Percentiles rank a stretch among this genome's conserved stretches.
Evolutionary conservation across 2,329 filamentous ascomycete species (phyloP).

Genomic region (Trichoderma simmonsii): DNA sequence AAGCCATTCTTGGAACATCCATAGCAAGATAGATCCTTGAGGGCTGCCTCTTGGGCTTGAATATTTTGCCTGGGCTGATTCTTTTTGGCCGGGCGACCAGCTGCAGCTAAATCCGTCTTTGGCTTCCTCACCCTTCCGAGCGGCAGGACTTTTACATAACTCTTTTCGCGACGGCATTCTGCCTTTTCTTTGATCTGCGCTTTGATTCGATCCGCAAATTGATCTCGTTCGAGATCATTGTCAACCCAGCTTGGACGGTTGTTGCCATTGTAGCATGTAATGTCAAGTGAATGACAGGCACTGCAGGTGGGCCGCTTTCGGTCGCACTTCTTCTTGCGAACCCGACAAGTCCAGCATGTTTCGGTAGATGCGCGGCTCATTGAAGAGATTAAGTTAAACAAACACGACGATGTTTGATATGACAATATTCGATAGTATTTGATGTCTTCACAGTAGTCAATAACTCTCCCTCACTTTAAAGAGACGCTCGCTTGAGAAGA

Average conservation of each 20-base stretch:
- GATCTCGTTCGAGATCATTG: slow-evolving; percentile 25
- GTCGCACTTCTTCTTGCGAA: slow-evolving; percentile 55
- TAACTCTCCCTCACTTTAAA: neutral
- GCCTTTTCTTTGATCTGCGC: slow-evolving; percentile 26
- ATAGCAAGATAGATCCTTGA: neutral
- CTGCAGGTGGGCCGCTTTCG: slow-evolving; percentile 43
- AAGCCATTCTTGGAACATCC: neutral
- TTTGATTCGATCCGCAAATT: slow-evolving; percentile 27
- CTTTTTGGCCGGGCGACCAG: neutral
- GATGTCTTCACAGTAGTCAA: neutral
- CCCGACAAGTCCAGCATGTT: slow-evolving; percentile 50
- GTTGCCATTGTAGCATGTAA: slow-evolving; percentile 46
- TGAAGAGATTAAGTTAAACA: no score
- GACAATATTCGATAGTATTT: neutral
- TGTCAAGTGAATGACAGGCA: slow-evolving; percentile 43
- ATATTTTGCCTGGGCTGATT: neutral
- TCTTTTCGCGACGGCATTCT: slow-evolving; percentile 33
- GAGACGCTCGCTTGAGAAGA: neutral
- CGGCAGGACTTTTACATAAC: slow-evolving; percentile 8
- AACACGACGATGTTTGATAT: neutral
- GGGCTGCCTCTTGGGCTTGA: neutral
- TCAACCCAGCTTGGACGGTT: slow-evolving; percentile 50
- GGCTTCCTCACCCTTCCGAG: neutral
- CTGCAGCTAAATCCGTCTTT: neutral
- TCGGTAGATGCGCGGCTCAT: neutral